Evolutionary conservation across 768 basidiomycete species (phyloP), one percentile per base, ranked within the genome.

Genomic region (Tylopilus felleus): DNA sequence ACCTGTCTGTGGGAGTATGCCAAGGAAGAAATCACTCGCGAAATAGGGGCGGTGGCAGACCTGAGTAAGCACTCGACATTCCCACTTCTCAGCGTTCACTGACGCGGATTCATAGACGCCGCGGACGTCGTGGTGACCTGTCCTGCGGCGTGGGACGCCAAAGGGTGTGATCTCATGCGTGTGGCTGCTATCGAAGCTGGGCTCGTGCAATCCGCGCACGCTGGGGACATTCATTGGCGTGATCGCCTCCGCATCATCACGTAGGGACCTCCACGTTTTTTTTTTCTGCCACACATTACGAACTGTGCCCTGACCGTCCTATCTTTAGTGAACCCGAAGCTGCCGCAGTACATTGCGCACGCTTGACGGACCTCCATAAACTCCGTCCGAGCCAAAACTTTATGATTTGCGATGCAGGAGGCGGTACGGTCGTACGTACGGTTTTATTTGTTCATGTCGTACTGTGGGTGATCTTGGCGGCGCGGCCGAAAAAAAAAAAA

Each of bases 391-490:
- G 85, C 21, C 90, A 94, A 64, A 90, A 84, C 58, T 94, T 94
- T 66, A 85, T 94, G 69, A 88, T 95, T n/a, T 91, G 88, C 64
- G 93, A 95, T 70, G 91, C 90, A 19, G 92, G 89, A 64, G 90
- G 90, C 65, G 90, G 89, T 65, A 90, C 86, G 12, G 85, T 88
- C 44, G 79, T 76, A 72, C 44, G 77, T 73, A 21, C 58, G 53
- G 73, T 48, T 9, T 43, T 8, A n/a, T 49, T 28, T 21, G 4
- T 13, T 31, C 49, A 10, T 50, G 13, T 13, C 27, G 5, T 27
- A n/a, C 2, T 21, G 42, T 47, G 46, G 39, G 28, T 62, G 35
- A 63, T 38, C n/a, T 38, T 36, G 27, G 44, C 39, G 38, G 39
- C 59, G n/a, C 61, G 50, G 29, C 25, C 29, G 8, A 8, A 19